A percentile compares a stretch with the other conserved stretches of the same genome.
Evolutionary conservation across 768 basidiomycete genomes (phyloP).

Genomic region (Agrocybe praecox): DNA sequence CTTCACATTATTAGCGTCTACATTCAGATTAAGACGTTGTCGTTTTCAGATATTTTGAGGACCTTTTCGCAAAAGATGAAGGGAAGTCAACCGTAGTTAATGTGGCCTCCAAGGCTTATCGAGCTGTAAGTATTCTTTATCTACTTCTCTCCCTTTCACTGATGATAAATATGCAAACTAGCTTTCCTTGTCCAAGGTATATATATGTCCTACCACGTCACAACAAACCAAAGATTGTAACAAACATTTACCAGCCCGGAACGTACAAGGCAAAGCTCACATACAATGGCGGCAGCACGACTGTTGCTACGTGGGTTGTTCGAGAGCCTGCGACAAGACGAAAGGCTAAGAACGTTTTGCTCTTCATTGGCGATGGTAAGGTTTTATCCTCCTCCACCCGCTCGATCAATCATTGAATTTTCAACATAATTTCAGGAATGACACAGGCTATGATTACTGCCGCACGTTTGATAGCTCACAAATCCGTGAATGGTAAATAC

Average conservation of each 20-base stretch:
- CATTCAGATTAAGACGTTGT: neutral
- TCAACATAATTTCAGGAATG: slow-evolving; percentile 34
- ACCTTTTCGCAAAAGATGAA: slow-evolving; percentile 43
- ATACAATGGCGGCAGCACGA: slow-evolving; percentile 35
- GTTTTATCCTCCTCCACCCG: neutral
- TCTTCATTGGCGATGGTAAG: slow-evolving; percentile 50
- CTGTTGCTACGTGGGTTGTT: slow-evolving; percentile 42
- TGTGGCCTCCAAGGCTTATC: slow-evolving; percentile 45
- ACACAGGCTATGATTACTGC: slow-evolving; percentile 51
- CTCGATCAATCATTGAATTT: neutral
- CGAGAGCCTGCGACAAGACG: slow-evolving; percentile 33
- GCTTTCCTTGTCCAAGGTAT: slow-evolving; percentile 30
- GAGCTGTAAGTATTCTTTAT: slow-evolving; percentile 30
- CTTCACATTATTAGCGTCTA: neutral
- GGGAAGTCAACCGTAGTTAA: slow-evolving; percentile 34
- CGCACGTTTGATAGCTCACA: slow-evolving; percentile 45
- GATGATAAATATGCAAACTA: slow-evolving; percentile 9
- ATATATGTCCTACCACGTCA: neutral
- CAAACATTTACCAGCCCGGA: slow-evolving; percentile 30
- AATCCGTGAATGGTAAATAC: slow-evolving; percentile 48
- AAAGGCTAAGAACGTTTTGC: slow-evolving; percentile 44
- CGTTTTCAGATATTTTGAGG: slow-evolving; percentile 42
- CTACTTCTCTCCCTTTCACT: neutral
- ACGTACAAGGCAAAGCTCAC: slow-evolving; percentile 38
- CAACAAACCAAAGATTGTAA: neutral